These are phyloP conservation scores for Arthrobotrys conoides DNA, from an alignment of 2,329 filamentous ascomycete species.

Conservation along the genomic window DNA sequence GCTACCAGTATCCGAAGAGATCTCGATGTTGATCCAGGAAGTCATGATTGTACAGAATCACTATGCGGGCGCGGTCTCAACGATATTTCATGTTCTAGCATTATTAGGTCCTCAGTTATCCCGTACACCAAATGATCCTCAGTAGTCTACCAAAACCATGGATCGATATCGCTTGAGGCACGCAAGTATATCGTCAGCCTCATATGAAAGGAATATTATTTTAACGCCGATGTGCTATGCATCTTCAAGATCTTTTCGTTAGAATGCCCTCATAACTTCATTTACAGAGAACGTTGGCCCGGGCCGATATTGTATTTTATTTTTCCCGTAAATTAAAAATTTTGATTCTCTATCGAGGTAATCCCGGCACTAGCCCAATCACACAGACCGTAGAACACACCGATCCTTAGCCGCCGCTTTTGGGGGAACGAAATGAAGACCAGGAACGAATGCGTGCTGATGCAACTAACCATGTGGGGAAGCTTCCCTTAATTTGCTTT, in stretches of 20 bases:
- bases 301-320: background rate
- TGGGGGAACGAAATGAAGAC: constrained; percentile 38
- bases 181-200: background rate
- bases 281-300: background rate
- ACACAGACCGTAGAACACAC: constrained; percentile 18
- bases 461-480: constrained; percentile 50
- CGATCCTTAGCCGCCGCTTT: constrained; percentile 48
- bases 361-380: constrained; percentile 7
- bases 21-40: too few relatives aligned
- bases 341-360: background rate
- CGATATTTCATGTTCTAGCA: too few relatives aligned
- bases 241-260: background rate
- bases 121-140: too few relatives aligned
- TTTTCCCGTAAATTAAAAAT: constrained; percentile 10
- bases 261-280: background rate
- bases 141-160: too few relatives aligned
- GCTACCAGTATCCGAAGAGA: too few relatives aligned
- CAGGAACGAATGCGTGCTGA: constrained; percentile 30
- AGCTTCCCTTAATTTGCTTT: constrained; percentile 53
- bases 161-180: too few relatives aligned
- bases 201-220: too few relatives aligned
- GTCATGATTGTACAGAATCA: too few relatives aligned
- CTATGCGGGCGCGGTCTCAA: too few relatives aligned
- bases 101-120: too few relatives aligned
- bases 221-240: too few relatives aligned